A percentile compares a stretch with the other conserved stretches of the same genome.
These are phyloP conservation scores for Calonectria fujianensis DNA, from an alignment of 2,329 filamentous ascomycete genomes.

Conservation along the genomic window DNA sequence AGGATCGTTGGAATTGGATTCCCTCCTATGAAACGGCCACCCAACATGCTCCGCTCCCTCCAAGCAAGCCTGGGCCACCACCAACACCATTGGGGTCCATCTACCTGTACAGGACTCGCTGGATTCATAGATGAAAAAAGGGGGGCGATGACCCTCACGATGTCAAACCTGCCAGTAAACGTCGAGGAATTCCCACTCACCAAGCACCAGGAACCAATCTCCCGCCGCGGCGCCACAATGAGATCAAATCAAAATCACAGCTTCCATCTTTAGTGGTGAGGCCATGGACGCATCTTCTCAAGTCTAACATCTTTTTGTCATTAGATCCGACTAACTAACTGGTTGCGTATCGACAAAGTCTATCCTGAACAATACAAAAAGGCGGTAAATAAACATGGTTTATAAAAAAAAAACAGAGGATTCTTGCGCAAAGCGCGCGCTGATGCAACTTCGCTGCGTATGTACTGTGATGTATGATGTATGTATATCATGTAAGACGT, in stretches of 20 bases:
- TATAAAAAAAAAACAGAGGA: background rate
- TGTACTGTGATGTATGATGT: constrained; percentile 14
- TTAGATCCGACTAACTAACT: constrained; percentile 17
- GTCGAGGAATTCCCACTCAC: background rate
- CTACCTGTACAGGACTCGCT: background rate
- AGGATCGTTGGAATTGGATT: constrained; percentile 31
- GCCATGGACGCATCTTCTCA: constrained; percentile 18
- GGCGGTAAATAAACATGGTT: constrained; percentile 16
- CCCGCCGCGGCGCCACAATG: constrained; percentile 37
- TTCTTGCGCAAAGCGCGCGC: constrained; percentile 24
- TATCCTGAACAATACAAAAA: constrained; percentile 11
- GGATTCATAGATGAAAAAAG: background rate
- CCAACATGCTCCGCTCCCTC: constrained; percentile 4
- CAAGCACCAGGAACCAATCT: constrained; percentile 41
- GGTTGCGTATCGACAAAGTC: constrained; percentile 13
- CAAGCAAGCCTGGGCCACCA: background rate
- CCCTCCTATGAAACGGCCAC: constrained; percentile 24
- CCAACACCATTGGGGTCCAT: background rate
- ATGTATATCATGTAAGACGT: constrained; percentile 18
- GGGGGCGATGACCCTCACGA: constrained; percentile 9
- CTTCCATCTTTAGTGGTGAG: constrained; percentile 4
- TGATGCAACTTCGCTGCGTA: constrained; percentile 25
- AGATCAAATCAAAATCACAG: constrained; percentile 29
- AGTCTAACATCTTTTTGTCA: constrained; percentile 23
- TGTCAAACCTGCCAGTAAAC: constrained; percentile 12